Evolutionary conservation across 78 protist species (phyloP).

Genomic region (Bodo saltans): DNA sequence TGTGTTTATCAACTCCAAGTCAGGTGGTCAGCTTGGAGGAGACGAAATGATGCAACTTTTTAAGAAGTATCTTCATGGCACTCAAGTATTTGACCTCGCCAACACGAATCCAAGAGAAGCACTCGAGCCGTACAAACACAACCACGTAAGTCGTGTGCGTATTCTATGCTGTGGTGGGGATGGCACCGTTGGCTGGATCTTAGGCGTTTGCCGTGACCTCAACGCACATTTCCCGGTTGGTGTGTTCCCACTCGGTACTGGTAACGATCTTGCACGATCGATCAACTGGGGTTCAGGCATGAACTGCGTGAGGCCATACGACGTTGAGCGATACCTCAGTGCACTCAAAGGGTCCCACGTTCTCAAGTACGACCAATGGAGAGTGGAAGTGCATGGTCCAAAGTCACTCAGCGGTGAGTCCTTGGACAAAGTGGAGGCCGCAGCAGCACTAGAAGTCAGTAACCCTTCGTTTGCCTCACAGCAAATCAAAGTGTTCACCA

Average conservation of each 20-base stretch:
- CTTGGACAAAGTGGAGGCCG: constrained; percentile 6
- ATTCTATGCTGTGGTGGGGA: constrained; percentile 83
- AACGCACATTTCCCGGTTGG: constrained; percentile 51
- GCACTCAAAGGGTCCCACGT: too few species aligned
- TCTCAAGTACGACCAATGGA: too few species aligned
- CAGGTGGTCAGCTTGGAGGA: too few species aligned
- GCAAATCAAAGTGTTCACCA: constrained; percentile 11
- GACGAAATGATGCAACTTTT: too few species aligned
- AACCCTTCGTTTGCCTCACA: background rate
- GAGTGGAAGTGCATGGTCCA: too few species aligned
- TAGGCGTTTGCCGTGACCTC: constrained; percentile 25
- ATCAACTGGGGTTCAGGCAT: constrained; percentile 80
- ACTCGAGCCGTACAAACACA: constrained; percentile 1
- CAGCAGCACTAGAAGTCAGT: background rate
- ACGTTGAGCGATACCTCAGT: too few species aligned
- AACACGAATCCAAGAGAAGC: constrained; percentile 21
- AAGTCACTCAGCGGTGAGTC: constrained; percentile 48
- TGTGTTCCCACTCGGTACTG: constrained; percentile 81
- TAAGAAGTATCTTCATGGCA: background rate
- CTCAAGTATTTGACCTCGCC: constrained; percentile 25
- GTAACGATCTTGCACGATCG: constrained; percentile 83
- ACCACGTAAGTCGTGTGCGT: constrained; percentile 35
- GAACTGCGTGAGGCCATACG: too few species aligned
- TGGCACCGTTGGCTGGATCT: constrained; percentile 85
- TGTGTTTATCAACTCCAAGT: too few species aligned